A percentile compares a stretch with the other conserved stretches of the same genome.
Conservation (phyloP, 345 rosid species). For the Eucalyptus polyanthemos region DNA sequence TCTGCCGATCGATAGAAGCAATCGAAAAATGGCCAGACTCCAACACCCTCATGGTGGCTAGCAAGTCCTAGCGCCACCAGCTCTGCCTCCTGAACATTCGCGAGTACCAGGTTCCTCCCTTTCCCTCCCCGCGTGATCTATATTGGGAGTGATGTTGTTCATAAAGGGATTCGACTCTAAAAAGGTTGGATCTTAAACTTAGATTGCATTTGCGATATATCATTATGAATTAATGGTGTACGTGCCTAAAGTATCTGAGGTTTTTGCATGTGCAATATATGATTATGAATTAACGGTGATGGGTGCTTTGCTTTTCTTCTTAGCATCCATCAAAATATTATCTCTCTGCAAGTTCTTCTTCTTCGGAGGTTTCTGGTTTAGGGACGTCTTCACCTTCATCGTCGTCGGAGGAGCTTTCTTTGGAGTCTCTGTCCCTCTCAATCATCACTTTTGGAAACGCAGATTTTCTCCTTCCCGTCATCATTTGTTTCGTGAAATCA, state of each 20-base stretch:
- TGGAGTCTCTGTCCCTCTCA: constrained; percentile 25
- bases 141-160: too few relatives aligned
- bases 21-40: too few relatives aligned
- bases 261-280: too few relatives aligned
- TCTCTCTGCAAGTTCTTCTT: neutral
- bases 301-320: constrained; percentile 29
- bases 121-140: too few relatives aligned
- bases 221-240: neutral
- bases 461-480: neutral
- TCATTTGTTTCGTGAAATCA: neutral
- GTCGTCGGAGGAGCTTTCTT: neutral
- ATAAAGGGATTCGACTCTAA: too few relatives aligned
- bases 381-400: too few relatives aligned
- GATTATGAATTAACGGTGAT: too few relatives aligned
- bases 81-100: too few relatives aligned
- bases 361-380: constrained; percentile 3
- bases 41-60: rapidly evolving
- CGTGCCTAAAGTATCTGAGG: too few relatives aligned
- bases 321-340: neutral
- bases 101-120: too few relatives aligned
- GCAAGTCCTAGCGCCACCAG: too few relatives aligned
- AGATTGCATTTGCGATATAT: neutral
- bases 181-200: neutral
- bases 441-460: constrained; percentile 41
- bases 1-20: rapidly evolving